A percentile compares a stretch with the other conserved stretches of the same genome.
phyloP scores from a whole-genome alignment of 345 rosid species.

The Abelmoschus esculentus region DNA sequence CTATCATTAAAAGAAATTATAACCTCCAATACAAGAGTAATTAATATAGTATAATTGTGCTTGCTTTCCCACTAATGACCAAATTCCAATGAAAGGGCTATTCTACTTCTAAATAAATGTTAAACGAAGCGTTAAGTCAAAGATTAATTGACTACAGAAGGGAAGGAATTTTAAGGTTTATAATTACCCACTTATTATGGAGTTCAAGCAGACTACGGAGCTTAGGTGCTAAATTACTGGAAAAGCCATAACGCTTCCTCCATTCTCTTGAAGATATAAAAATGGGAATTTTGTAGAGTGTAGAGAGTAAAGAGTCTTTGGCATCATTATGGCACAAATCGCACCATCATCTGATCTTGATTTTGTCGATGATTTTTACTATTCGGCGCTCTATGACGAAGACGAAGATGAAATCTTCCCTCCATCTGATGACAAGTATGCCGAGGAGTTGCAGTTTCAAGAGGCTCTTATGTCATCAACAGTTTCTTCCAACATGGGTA shows the following conservation, averaged over 20 bases:
- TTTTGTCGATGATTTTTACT: slow-evolving; percentile 14
- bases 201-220: neutral
- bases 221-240: neutral
- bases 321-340: neutral
- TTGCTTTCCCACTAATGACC: neutral
- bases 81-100: neutral
- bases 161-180: neutral
- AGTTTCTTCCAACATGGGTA: neutral
- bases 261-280: neutral
- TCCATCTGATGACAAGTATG: slow-evolving; percentile 9
- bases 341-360: slow-evolving; percentile 4
- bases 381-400: neutral
- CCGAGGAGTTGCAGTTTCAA: slow-evolving; percentile 12
- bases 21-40: no score
- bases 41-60: neutral
- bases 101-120: neutral
- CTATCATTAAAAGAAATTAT: neutral
- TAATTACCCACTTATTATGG: neutral
- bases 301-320: neutral
- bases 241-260: neutral
- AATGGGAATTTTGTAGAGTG: neutral
- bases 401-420: slow-evolving; percentile 1
- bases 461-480: slow-evolving; percentile 17
- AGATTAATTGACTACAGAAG: neutral
- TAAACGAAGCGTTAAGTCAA: neutral